Percentiles rank a stretch among this genome's conserved stretches.
These are phyloP conservation scores for Scytalidium sp. DNA, from an alignment of 2,329 filamentous ascomycete genomes.

Conservation along the genomic window DNA sequence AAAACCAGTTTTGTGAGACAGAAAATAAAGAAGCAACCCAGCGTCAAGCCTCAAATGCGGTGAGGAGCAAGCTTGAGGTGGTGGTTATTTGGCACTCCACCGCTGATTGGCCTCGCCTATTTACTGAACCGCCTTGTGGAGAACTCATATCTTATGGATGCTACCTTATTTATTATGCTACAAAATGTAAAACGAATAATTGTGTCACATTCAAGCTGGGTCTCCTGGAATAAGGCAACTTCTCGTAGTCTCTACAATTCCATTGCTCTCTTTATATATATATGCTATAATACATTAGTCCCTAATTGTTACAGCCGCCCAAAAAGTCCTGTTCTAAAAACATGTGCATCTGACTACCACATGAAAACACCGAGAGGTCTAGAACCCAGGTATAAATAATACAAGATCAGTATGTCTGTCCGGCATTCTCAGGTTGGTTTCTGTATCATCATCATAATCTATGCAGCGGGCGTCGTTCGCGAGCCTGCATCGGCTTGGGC, in stretches of 20 bases:
- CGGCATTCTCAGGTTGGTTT: neutral
- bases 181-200: too few species aligned
- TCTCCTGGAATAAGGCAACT: too few species aligned
- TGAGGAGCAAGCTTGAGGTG: neutral
- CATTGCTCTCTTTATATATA: neutral
- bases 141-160: neutral
- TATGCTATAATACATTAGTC: neutral
- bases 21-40: neutral
- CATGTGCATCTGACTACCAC: neutral
- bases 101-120: slow-evolving; percentile 25
- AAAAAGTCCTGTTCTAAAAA: neutral
- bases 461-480: neutral
- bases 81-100: neutral
- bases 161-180: slow-evolving; percentile 12
- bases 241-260: too few species aligned
- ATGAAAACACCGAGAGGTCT: neutral
- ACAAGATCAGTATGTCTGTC: neutral
- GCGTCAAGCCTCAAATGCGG: neutral
- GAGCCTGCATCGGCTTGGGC: neutral
- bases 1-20: neutral
- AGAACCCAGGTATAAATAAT: neutral
- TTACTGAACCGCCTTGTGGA: neutral
- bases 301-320: neutral
- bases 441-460: neutral
- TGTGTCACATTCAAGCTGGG: too few species aligned